These are phyloP conservation scores for Exophiala bonariae DNA, from an alignment of 2,329 filamentous ascomycete species.

Conservation along the genomic window DNA sequence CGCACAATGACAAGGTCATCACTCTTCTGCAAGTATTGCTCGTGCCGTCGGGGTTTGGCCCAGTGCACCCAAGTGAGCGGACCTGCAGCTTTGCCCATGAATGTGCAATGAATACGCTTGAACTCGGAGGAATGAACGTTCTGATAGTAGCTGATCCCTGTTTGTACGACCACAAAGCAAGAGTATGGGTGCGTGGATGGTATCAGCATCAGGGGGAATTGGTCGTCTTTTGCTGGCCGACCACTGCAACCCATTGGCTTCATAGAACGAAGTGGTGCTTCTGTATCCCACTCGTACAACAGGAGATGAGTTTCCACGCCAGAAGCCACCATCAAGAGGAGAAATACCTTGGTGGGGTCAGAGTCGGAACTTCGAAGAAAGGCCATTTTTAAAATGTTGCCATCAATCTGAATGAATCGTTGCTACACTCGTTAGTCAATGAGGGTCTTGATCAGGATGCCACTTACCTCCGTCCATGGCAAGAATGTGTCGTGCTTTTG, in stretches of 20 bases:
- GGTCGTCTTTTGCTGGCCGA: conserved; percentile 36
- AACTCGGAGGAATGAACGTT: conserved; percentile 35
- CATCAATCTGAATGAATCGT: conserved; percentile 58
- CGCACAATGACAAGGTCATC: conserved; percentile 85
- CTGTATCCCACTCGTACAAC: conserved; percentile 57
- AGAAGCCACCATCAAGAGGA: conserved; percentile 63
- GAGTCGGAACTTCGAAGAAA: conserved; percentile 73
- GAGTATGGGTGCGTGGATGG: conserved; percentile 70
- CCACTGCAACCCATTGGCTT: conserved; percentile 28
- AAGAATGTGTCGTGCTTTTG: conserved; percentile 40
- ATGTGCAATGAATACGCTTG: conserved; percentile 22
- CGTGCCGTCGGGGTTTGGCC: conserved; percentile 72
- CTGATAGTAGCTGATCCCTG: conserved; percentile 52
- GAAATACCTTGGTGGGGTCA: conserved; percentile 70
- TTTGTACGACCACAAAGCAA: conserved; percentile 67
- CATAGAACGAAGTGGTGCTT: conserved; percentile 21
- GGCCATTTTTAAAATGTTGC: conserved; percentile 80
- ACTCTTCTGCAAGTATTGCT: conserved; percentile 60
- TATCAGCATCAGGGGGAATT: conserved; percentile 68
- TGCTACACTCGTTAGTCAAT: conserved; percentile 36
- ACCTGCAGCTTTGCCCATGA: conserved; percentile 31
- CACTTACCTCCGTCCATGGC: conserved; percentile 59
- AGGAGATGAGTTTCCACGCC: conserved; percentile 44
- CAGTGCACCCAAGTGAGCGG: conserved; percentile 70
- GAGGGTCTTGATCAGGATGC: conserved; percentile 19